Evolutionary conservation across 2,329 filamentous ascomycete species (phyloP).

Genomic region (Sphaerulina vaccinii): DNA sequence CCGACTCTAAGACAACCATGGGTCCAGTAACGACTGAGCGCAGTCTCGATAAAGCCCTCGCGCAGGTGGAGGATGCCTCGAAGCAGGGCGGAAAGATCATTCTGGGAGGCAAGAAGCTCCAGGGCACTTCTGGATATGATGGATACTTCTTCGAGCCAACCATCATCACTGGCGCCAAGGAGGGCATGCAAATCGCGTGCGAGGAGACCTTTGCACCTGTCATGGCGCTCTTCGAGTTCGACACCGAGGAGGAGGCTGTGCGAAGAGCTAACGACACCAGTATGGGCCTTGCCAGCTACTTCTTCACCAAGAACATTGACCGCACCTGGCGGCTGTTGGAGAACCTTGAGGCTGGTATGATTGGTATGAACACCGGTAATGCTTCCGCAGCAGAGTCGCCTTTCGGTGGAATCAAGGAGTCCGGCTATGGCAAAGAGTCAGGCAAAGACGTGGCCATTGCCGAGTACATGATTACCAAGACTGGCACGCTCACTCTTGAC

Average conservation of each 20-base stretch:
- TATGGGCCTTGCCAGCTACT: slow-evolving; percentile 66
- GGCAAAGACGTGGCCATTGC: slow-evolving; percentile 65
- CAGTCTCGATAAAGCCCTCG: slow-evolving; percentile 56
- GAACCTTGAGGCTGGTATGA: slow-evolving; percentile 68
- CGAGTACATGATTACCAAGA: slow-evolving; percentile 63
- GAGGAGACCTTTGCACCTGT: slow-evolving; percentile 69
- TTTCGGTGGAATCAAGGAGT: slow-evolving; percentile 68
- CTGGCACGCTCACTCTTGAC: slow-evolving; percentile 61
- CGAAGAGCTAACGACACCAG: slow-evolving; percentile 59
- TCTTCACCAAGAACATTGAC: slow-evolving; percentile 67
- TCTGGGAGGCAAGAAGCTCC: slow-evolving; percentile 55
- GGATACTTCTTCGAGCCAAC: slow-evolving; percentile 72
- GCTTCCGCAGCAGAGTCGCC: slow-evolving; percentile 65
- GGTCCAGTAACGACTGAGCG: slow-evolving; percentile 59
- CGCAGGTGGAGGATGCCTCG: slow-evolving; percentile 61
- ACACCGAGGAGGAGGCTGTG: slow-evolving; percentile 64
- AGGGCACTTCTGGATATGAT: slow-evolving; percentile 41
- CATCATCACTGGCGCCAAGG: slow-evolving; percentile 59
- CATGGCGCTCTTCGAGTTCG: slow-evolving; percentile 62
- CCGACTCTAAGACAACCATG: slow-evolving; percentile 57
- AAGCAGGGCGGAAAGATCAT: slow-evolving; percentile 63
- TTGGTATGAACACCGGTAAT: slow-evolving; percentile 57
- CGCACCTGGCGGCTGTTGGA: slow-evolving; percentile 65
- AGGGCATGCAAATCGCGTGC: slow-evolving; percentile 55
- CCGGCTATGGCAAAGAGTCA: slow-evolving; percentile 66